phyloP scores from a whole-genome alignment of 1,139 yeast genomes.

The Meyerozyma guilliermondii region DNA sequence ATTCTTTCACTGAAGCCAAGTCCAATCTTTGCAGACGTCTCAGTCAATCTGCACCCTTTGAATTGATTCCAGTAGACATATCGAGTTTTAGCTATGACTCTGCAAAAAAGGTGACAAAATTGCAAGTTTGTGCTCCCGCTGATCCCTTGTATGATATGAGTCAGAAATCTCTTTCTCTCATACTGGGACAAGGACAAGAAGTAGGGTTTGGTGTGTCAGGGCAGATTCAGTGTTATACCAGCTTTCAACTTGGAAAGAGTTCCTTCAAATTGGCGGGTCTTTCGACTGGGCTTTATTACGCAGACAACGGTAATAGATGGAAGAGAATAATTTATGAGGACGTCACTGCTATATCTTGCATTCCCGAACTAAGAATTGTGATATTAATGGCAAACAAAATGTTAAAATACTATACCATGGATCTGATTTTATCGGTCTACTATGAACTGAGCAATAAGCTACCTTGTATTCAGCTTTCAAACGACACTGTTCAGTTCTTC shows the following conservation, averaged over 20 bases:
- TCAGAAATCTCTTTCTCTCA: not conserved
- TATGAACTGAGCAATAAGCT: constrained; percentile 27
- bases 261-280: constrained; percentile 31
- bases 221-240: not conserved
- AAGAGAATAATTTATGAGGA: constrained; percentile 52
- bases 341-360: constrained; percentile 58
- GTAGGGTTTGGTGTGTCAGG: not conserved
- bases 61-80: constrained; percentile 49
- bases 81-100: constrained; percentile 63
- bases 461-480: constrained; percentile 29
- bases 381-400: constrained; percentile 56
- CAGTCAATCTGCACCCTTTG: constrained; percentile 50
- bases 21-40: constrained; percentile 43
- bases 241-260: not conserved
- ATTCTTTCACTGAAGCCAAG: constrained; percentile 51
- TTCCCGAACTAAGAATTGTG: constrained; percentile 53
- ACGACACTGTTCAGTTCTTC: constrained; percentile 41
- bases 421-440: constrained; percentile 35
- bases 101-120: constrained; percentile 44
- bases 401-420: constrained; percentile 58
- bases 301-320: constrained; percentile 54
- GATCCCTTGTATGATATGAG: constrained; percentile 50
- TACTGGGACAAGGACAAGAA: constrained; percentile 5
- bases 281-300: constrained; percentile 39
- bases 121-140: constrained; percentile 58